phyloP scores from a whole-genome alignment of 306 rosid species.

The Canavalia ensiformis region DNA sequence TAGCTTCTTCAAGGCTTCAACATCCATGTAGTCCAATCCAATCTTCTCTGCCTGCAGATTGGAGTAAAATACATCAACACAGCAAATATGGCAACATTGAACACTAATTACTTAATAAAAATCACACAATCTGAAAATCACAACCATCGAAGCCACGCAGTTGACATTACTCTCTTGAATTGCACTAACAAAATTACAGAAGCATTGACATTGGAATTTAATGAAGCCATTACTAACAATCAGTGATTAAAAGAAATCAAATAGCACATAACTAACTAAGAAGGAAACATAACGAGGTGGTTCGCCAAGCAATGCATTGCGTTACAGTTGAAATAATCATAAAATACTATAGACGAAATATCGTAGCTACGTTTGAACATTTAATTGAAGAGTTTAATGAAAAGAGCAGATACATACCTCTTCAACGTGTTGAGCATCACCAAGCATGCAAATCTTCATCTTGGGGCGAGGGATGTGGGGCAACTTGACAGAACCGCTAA shows the following conservation, averaged over 20 bases:
- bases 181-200: not conserved
- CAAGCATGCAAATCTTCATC: constrained; percentile 64
- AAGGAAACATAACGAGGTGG: not conserved
- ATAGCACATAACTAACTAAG: not conserved
- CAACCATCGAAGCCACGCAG: not conserved
- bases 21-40: constrained; percentile 84
- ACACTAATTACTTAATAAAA: not conserved
- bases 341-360: not conserved
- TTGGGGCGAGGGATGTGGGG: constrained; percentile 92
- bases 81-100: not conserved
- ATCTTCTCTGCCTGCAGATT: constrained; percentile 75
- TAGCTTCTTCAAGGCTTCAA: constrained; percentile 79
- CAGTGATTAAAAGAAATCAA: not conserved
- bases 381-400: not conserved
- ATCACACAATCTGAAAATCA: not conserved
- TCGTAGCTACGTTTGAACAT: not conserved
- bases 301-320: not conserved
- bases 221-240: not conserved
- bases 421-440: constrained; percentile 59
- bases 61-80: not conserved
- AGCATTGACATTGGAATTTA: not conserved
- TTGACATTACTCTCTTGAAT: not conserved
- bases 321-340: not conserved
- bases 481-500: constrained; percentile 87
- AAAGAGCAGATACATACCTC: constrained; percentile 58